Conservation (phyloP, 163 green algal genomes). For the Chlorella variabilis region DNA sequence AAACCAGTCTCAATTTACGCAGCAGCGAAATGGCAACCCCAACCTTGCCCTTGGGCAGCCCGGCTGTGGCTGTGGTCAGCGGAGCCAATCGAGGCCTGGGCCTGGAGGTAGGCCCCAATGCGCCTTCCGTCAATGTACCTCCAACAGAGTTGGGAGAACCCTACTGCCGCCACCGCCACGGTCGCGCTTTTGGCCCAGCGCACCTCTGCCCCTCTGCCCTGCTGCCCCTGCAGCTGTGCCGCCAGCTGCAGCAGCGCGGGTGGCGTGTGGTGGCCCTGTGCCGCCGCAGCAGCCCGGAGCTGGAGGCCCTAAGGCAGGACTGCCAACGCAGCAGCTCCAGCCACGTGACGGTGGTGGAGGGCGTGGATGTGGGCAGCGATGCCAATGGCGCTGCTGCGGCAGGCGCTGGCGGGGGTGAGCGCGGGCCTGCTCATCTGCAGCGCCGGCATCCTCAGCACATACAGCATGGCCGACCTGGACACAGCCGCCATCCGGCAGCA, state of each 20-base stretch:
- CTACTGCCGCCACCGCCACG: background rate
- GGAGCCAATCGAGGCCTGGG: conserved; percentile 24
- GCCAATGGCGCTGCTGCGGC: conserved; percentile 1
- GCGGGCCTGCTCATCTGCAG: conserved; percentile 42
- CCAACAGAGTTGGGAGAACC: too few relatives aligned
- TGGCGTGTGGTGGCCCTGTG: conserved; percentile 17
- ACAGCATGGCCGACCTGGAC: conserved; percentile 35
- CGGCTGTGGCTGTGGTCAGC: conserved; percentile 14
- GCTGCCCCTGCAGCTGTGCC: conserved; percentile 1
- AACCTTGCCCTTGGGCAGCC: too few relatives aligned
- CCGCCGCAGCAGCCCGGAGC: background rate
- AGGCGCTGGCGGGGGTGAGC: background rate
- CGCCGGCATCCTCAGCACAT: conserved; percentile 35
- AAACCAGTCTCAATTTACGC: too few relatives aligned
- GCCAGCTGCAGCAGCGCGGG: conserved; percentile 20
- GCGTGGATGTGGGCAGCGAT: conserved; percentile 8
- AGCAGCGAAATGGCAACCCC: too few relatives aligned
- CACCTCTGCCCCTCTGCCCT: background rate
- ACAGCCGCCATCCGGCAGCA: conserved; percentile 13
- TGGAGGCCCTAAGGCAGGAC: background rate
- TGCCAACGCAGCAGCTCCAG: background rate
- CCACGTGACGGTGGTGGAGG: background rate
- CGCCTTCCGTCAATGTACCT: too few relatives aligned
- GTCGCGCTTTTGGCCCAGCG: background rate
- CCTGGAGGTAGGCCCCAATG: conserved; percentile 18